These are phyloP conservation scores for Platismatia glauca DNA, from an alignment of 495 filamentous ascomycete genomes.

Conservation along the genomic window DNA sequence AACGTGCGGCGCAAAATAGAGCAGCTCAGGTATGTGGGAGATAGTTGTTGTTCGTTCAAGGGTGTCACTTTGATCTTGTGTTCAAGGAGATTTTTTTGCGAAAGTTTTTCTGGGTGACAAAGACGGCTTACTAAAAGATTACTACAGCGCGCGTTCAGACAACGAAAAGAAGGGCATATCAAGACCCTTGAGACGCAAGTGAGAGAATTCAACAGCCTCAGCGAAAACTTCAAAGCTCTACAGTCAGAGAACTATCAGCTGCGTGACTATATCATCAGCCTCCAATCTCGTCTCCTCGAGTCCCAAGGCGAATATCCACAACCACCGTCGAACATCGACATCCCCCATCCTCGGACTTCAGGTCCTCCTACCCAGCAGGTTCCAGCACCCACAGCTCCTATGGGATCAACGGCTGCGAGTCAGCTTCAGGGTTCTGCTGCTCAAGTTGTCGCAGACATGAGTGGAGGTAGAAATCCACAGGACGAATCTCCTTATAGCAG, in stretches of 20 bases:
- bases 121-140: slow-evolving; percentile 24
- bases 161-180: slow-evolving; percentile 96
- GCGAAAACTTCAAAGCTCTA: slow-evolving; percentile 61
- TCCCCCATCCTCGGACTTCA: slow-evolving; percentile 27
- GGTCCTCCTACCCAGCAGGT: slow-evolving; percentile 23
- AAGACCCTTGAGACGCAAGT: slow-evolving; percentile 93
- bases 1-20: slow-evolving; percentile 92
- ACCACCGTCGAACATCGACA: slow-evolving; percentile 58
- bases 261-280: slow-evolving; percentile 80
- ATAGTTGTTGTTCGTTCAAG: slow-evolving; percentile 2
- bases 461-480: slow-evolving; percentile 25
- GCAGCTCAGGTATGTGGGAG: slow-evolving; percentile 77
- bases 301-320: slow-evolving; percentile 73
- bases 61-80: slow-evolving; percentile 15
- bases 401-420: slow-evolving; percentile 29
- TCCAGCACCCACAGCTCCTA: slow-evolving; percentile 30
- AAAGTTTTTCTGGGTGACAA: slow-evolving; percentile 18
- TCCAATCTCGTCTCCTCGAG: slow-evolving; percentile 85
- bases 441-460: slow-evolving; percentile 29
- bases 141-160: slow-evolving; percentile 82
- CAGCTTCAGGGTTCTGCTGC: slow-evolving; percentile 35
- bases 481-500: slow-evolving; percentile 21
- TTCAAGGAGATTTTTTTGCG: slow-evolving; percentile 1
- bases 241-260: slow-evolving; percentile 83
- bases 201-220: slow-evolving; percentile 59